These are phyloP conservation scores for Acanthamoeba healyi DNA, from an alignment of 208 protist species.

Conservation along the genomic window DNA sequence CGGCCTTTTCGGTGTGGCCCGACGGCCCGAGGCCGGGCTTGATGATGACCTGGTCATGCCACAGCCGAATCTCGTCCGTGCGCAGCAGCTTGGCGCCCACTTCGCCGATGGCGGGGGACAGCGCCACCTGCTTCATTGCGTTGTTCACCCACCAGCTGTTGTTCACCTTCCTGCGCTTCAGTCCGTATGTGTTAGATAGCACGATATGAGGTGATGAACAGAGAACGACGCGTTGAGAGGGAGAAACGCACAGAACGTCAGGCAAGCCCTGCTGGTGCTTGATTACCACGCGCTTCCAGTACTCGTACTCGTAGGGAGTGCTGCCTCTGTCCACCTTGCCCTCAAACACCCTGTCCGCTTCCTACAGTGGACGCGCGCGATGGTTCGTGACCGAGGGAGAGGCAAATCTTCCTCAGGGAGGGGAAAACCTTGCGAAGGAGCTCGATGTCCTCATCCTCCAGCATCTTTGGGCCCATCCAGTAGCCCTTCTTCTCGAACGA, in stretches of 20 bases:
- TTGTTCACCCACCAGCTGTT: conserved; percentile 34
- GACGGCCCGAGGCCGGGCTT: background rate
- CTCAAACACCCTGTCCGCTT: background rate
- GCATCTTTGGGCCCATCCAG: conserved; percentile 48
- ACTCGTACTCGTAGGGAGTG: conserved; percentile 44
- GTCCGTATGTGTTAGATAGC: background rate
- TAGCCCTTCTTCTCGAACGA: conserved; percentile 20
- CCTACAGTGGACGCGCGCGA: no score
- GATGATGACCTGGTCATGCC: conserved; percentile 41
- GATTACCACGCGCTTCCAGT: background rate
- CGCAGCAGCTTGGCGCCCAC: background rate
- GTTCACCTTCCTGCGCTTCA: conserved; percentile 37
- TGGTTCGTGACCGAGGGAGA: background rate
- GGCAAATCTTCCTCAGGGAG: no score
- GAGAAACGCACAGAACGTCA: background rate
- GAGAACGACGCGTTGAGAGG: background rate
- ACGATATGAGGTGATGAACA: background rate
- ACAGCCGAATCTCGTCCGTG: conserved; percentile 5
- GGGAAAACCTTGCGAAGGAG: background rate
- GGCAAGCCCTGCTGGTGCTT: conserved; percentile 10
- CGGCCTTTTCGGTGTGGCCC: background rate
- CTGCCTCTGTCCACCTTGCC: background rate
- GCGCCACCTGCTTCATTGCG: background rate
- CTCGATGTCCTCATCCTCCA: conserved; percentile 17
- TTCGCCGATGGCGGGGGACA: background rate